These are phyloP conservation scores for Prunus mume DNA, from an alignment of 306 rosid genomes.

Conservation along the genomic window DNA sequence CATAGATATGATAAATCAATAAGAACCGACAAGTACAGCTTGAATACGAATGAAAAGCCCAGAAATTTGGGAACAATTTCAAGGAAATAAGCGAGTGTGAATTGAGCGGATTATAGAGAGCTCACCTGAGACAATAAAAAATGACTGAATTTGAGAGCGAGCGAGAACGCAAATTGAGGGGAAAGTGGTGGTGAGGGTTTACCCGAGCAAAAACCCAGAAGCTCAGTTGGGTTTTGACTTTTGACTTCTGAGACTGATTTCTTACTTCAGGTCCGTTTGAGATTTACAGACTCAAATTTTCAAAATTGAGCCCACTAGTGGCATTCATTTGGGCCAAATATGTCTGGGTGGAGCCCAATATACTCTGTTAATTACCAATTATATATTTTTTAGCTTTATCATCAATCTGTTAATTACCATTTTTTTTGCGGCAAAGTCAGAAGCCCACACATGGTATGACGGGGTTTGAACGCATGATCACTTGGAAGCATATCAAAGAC, in stretches of 20 bases:
- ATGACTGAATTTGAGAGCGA: conserved; percentile 14
- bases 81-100: not conserved
- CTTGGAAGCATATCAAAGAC: too few species aligned
- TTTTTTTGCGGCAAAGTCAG: too few species aligned
- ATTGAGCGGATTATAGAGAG: conserved; percentile 6
- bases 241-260: not conserved
- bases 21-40: too few species aligned
- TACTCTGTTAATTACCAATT: not conserved
- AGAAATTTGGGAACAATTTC: not conserved
- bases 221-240: not conserved
- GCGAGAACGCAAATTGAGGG: conserved; percentile 30
- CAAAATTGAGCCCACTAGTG: not conserved
- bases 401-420: too few species aligned
- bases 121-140: conserved; percentile 14
- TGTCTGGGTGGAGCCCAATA: too few species aligned
- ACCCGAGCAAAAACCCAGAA: conserved; percentile 15
- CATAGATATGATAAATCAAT: conserved; percentile 3
- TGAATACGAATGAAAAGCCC: not conserved
- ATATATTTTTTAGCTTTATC: too few species aligned
- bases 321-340: not conserved
- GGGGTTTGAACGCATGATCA: rapidly evolving
- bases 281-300: not conserved
- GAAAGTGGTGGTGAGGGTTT: conserved; percentile 20
- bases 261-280: not conserved
- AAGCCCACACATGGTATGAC: too few species aligned